These are phyloP conservation scores for Linderniella brevidens DNA, from an alignment of 257 asterid genomes.

Conservation along the genomic window DNA sequence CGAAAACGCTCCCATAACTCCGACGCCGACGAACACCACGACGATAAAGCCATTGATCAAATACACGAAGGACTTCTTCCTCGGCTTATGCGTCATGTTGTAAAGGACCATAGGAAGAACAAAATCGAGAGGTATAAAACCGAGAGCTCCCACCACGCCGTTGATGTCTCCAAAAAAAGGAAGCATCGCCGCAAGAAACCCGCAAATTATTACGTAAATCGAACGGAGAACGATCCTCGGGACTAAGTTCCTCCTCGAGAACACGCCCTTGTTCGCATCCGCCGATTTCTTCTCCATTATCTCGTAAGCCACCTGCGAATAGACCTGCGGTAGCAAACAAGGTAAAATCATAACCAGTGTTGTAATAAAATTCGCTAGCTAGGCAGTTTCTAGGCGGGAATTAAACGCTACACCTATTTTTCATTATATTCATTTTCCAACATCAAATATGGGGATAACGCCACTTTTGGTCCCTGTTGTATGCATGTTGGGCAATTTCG, in stretches of 20 bases:
- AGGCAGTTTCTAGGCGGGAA: no score
- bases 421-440: no score
- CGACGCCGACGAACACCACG: conserved; percentile 58
- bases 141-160: conserved; percentile 86
- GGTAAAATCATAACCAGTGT: no score
- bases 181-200: conserved; percentile 87
- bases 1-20: conserved; percentile 66
- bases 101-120: conserved; percentile 88
- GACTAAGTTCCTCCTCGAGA: conserved; percentile 65
- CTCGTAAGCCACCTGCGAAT: conserved; percentile 93
- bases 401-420: no score
- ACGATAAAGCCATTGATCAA: conserved; percentile 58
- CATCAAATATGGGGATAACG: no score
- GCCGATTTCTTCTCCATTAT: conserved; percentile 91
- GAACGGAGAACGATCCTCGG: conserved; percentile 78
- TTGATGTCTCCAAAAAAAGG: conserved; percentile 96
- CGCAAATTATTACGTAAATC: conserved; percentile 46
- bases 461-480: no score
- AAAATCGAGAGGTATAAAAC: conserved; percentile 91
- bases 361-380: no score
- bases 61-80: conserved; percentile 29
- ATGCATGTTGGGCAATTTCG: no score
- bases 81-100: conserved; percentile 60
- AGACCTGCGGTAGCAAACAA: conserved; percentile 26
- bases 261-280: conserved; percentile 52